Evolutionary conservation across 2,329 filamentous ascomycete species (phyloP).

Genomic region (Endoconidiophora polonica): DNA sequence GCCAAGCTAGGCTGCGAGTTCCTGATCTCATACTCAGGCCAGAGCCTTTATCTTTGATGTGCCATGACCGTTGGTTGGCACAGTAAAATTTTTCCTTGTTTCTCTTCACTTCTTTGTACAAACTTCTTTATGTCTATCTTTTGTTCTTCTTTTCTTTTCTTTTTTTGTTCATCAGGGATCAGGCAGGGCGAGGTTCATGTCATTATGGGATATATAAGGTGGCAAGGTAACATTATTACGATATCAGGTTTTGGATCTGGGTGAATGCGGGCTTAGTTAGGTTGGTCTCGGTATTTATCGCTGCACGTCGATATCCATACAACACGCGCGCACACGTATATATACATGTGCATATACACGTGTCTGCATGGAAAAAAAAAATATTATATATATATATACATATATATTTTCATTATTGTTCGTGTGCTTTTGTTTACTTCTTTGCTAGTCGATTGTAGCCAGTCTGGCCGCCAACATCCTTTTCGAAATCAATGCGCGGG

Average conservation of each 20-base stretch:
- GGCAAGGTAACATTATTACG: too few relatives aligned
- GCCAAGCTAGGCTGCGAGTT: constrained; percentile 64
- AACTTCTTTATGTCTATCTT: constrained; percentile 2
- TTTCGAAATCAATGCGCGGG: constrained; percentile 40
- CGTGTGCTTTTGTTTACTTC: not conserved
- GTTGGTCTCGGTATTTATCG: not conserved
- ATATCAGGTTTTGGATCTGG: too few relatives aligned
- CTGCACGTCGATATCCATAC: not conserved
- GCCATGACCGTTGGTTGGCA: constrained; percentile 10
- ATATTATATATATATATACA: too few relatives aligned
- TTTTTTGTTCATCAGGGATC: too few relatives aligned
- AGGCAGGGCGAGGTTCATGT: too few relatives aligned
- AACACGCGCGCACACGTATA: not conserved
- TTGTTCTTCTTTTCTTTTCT: not conserved
- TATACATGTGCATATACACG: not conserved
- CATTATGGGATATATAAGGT: not conserved
- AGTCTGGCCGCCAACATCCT: constrained; percentile 35
- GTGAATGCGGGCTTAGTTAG: not conserved
- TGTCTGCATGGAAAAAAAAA: too few relatives aligned
- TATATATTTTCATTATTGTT: not conserved
- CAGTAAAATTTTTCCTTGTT: constrained; percentile 1
- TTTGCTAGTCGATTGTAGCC: constrained; percentile 34
- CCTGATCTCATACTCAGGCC: constrained; percentile 50
- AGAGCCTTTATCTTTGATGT: constrained; percentile 36
- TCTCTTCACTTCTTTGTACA: constrained; percentile 2